phyloP scores from a whole-genome alignment of 495 filamentous ascomycete species.

The Thozetella sp. region DNA sequence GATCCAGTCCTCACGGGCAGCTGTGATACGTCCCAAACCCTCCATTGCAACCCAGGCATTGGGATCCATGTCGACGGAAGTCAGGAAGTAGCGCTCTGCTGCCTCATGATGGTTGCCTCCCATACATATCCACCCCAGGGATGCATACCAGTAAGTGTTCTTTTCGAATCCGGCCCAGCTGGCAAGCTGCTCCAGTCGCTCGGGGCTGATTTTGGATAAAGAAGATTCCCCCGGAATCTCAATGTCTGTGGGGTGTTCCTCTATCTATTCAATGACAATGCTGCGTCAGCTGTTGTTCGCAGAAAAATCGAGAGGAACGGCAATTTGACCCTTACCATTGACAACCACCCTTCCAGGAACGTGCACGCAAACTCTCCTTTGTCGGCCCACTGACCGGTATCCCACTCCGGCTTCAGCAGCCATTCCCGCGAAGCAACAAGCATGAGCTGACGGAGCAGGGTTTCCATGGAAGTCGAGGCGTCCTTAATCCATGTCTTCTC shows the following conservation, averaged over 20 bases:
- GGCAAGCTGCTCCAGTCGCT: slow-evolving; percentile 7
- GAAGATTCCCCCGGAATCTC: neutral
- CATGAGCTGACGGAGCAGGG: slow-evolving; percentile 1
- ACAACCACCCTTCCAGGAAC: slow-evolving; percentile 5
- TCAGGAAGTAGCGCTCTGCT: slow-evolving; percentile 4
- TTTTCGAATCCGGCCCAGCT: slow-evolving; percentile 4
- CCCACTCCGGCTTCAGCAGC: neutral
- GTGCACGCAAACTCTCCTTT: slow-evolving; percentile 7
- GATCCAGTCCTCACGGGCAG: neutral
- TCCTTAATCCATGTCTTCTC: neutral
- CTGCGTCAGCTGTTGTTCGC: too few relatives aligned
- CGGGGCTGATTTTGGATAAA: neutral
- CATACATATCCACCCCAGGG: slow-evolving; percentile 8
- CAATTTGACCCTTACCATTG: neutral
- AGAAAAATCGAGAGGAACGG: neutral
- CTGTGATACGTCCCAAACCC: slow-evolving; percentile 5
- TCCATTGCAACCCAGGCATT: slow-evolving; percentile 9
- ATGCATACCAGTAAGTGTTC: slow-evolving; percentile 8
- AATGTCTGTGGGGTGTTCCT: neutral
- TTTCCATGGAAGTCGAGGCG: neutral
- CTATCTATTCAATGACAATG: neutral
- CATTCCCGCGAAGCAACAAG: slow-evolving; percentile 3
- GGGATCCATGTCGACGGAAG: slow-evolving; percentile 5
- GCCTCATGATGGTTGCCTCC: slow-evolving; percentile 6
- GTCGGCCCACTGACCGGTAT: neutral